These are phyloP conservation scores for Chaetomium sp. DNA, from an alignment of 2,329 filamentous ascomycete genomes.

Conservation along the genomic window DNA sequence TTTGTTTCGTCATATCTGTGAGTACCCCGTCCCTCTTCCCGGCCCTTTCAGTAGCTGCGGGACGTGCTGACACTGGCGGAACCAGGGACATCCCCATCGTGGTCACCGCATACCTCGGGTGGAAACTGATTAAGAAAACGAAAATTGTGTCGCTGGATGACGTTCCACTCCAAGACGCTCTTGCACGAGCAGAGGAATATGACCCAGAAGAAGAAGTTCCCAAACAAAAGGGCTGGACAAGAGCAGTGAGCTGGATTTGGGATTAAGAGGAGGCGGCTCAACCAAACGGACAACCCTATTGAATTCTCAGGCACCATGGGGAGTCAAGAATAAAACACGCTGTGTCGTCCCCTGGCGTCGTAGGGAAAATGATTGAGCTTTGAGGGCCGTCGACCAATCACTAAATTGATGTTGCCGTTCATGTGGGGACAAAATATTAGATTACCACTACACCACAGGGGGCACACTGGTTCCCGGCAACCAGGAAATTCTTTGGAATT, in stretches of 20 bases:
- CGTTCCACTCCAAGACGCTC: slow-evolving; percentile 46
- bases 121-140: slow-evolving; percentile 61
- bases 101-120: slow-evolving; percentile 48
- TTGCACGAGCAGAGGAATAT: slow-evolving; percentile 39
- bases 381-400: too few species aligned
- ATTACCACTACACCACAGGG: too few species aligned
- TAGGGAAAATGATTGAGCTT: too few species aligned
- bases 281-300: too few species aligned
- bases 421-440: too few species aligned
- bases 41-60: neutral
- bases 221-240: slow-evolving; percentile 26
- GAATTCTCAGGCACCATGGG: too few species aligned
- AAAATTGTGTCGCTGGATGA: slow-evolving; percentile 44
- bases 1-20: slow-evolving; percentile 60
- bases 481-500: too few species aligned
- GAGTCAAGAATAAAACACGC: too few species aligned
- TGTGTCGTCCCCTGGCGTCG: too few species aligned
- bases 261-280: slow-evolving; percentile 14
- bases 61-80: slow-evolving; percentile 5
- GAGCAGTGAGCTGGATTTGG: slow-evolving; percentile 33
- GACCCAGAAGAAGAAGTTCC: slow-evolving; percentile 26
- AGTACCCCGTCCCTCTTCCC: slow-evolving; percentile 26
- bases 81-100: slow-evolving; percentile 55
- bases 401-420: too few species aligned
- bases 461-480: too few species aligned